Evolutionary conservation across 345 rosid genomes (phyloP).

Genomic region (Brassica rapa): DNA sequence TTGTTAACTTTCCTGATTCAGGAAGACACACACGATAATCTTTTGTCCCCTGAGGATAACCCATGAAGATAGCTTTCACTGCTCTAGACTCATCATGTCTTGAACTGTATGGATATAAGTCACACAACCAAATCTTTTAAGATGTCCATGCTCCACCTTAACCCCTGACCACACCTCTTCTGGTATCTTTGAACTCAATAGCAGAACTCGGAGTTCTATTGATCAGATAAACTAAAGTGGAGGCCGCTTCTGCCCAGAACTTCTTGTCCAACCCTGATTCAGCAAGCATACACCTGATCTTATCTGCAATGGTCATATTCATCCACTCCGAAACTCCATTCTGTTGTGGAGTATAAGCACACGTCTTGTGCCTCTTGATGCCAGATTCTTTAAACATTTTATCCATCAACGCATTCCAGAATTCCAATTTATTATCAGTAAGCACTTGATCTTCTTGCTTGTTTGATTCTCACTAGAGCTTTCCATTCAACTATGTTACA

Average conservation of each 20-base stretch:
- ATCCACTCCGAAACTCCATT: background rate
- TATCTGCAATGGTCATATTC: background rate
- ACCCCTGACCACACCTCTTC: background rate
- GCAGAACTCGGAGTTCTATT: background rate
- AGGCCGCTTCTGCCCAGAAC: background rate
- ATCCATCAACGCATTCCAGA: background rate
- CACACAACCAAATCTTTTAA: background rate
- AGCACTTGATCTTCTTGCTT: background rate
- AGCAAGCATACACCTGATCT: background rate
- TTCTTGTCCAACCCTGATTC: background rate
- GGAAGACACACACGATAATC: background rate
- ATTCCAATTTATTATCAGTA: too few species aligned
- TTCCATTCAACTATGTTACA: background rate
- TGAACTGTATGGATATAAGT: background rate
- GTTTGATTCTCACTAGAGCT: background rate
- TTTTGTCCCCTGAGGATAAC: background rate
- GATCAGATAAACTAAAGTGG: too few species aligned
- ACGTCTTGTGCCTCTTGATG: background rate
- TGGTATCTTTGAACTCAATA: background rate
- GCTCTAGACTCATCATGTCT: background rate
- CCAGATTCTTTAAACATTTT: background rate
- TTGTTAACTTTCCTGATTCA: background rate
- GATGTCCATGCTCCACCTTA: background rate
- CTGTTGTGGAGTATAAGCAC: background rate
- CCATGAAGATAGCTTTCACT: background rate